A percentile compares a stretch with the other conserved stretches of the same genome.
Evolutionary conservation across 805 yeast genomes (phyloP).

Genomic region (Cyberlindnera lachancei): DNA sequence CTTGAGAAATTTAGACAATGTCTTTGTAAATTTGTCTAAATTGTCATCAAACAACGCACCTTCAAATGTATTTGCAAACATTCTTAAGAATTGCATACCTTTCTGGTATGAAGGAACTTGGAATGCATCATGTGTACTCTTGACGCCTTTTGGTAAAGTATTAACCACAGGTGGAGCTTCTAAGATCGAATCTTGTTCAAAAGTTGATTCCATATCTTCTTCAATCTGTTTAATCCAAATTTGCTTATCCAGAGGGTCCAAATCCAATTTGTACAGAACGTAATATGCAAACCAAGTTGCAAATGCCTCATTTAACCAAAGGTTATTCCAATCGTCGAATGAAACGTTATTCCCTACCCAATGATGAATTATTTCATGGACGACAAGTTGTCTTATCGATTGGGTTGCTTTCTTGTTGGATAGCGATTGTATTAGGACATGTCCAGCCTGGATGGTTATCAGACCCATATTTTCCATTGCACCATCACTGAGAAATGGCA

Average conservation of each 20-base stretch:
- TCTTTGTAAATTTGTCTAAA: conserved; percentile 26
- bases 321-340: conserved; percentile 57
- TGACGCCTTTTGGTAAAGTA: conserved; percentile 23
- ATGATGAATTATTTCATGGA: conserved; percentile 73
- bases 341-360: conserved; percentile 69
- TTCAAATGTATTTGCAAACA: conserved; percentile 40
- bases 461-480: conserved; percentile 80
- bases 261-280: conserved; percentile 27
- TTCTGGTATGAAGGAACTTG: conserved; percentile 46
- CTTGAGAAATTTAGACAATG: conserved; percentile 33
- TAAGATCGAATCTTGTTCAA: conserved; percentile 30
- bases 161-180: conserved; percentile 29
- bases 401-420: conserved; percentile 20
- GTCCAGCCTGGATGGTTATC: conserved; percentile 50
- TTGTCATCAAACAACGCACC: conserved; percentile 24
- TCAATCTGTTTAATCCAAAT: conserved; percentile 29
- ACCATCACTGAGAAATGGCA: conserved; percentile 68
- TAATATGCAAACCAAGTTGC: conserved; percentile 66
- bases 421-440: conserved; percentile 32
- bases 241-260: conserved; percentile 18
- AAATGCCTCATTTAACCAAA: conserved; percentile 74
- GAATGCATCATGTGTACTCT: conserved; percentile 41
- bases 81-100: conserved; percentile 48
- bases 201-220: conserved; percentile 25
- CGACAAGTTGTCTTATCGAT: conserved; percentile 47